phyloP scores from a whole-genome alignment of 257 asterid species.

The Rauvolfia tetraphylla region DNA sequence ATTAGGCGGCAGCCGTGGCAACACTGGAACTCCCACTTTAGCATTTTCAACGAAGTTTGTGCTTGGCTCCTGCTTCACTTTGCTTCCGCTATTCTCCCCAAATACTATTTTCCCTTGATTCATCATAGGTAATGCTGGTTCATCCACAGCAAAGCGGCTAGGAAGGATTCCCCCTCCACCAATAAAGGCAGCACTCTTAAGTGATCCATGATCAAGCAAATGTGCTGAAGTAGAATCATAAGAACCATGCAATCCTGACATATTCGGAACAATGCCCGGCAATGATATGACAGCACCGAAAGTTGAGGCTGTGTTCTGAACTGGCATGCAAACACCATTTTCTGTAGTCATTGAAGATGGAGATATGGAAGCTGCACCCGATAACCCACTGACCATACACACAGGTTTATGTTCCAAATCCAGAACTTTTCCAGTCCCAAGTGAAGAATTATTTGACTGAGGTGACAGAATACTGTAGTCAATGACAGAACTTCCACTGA shows the following conservation, averaged over 20 bases:
- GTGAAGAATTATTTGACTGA: conserved; percentile 38
- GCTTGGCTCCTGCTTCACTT: conserved; percentile 63
- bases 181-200: conserved; percentile 26
- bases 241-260: conserved; percentile 31
- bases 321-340: conserved; percentile 31
- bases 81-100: conserved; percentile 37
- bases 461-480: conserved; percentile 36
- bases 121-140: conserved; percentile 33
- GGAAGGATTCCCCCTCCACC: conserved; percentile 53
- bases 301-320: conserved; percentile 34
- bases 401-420: conserved; percentile 35
- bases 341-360: conserved; percentile 31
- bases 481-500: conserved; percentile 30
- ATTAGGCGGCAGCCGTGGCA: conserved; percentile 34
- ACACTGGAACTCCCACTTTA: conserved; percentile 33
- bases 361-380: conserved; percentile 39
- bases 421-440: conserved; percentile 36
- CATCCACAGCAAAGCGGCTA: conserved; percentile 55
- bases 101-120: conserved; percentile 37
- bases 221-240: conserved; percentile 27
- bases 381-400: conserved; percentile 29
- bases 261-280: conserved; percentile 25
- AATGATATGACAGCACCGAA: conserved; percentile 29
- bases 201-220: conserved; percentile 35
- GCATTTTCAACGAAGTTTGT: conserved; percentile 42